These are phyloP conservation scores for Psilocybe tampanensis DNA, from an alignment of 768 basidiomycete genomes.

Conservation along the genomic window DNA sequence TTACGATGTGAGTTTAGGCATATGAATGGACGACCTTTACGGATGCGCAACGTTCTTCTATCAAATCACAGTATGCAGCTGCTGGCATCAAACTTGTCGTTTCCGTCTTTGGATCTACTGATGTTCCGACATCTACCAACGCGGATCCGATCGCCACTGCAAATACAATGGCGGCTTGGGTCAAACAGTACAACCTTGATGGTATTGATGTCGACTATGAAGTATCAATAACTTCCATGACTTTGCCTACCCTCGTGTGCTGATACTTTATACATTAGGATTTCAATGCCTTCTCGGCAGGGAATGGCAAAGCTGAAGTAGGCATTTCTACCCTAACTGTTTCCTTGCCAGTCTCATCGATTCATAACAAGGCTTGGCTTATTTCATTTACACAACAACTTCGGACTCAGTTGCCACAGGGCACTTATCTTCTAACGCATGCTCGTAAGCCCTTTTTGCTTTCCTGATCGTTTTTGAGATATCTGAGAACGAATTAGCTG, in stretches of 20 bases:
- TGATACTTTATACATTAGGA: slow-evolving; percentile 41
- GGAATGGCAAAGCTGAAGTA: slow-evolving; percentile 55
- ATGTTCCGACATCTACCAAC: slow-evolving; percentile 56
- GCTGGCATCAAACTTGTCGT: slow-evolving; percentile 64
- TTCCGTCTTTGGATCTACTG: slow-evolving; percentile 61
- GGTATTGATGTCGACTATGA: slow-evolving; percentile 81
- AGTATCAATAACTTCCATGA: slow-evolving; percentile 26
- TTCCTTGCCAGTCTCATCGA: background rate
- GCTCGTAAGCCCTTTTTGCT: slow-evolving; percentile 42
- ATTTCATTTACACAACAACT: slow-evolving; percentile 55
- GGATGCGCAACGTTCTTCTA: slow-evolving; percentile 43
- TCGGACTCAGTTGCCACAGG: slow-evolving; percentile 48
- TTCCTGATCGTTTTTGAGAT: background rate
- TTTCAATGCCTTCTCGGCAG: slow-evolving; percentile 58
- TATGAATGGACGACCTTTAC: slow-evolving; percentile 54
- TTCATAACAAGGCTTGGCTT: slow-evolving; percentile 44
- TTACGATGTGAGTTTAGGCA: slow-evolving; percentile 32
- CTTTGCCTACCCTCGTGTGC: background rate
- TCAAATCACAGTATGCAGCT: slow-evolving; percentile 55
- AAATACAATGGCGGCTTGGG: slow-evolving; percentile 66
- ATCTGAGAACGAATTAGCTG: slow-evolving; percentile 34
- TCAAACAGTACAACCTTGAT: slow-evolving; percentile 61
- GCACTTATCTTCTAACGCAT: slow-evolving; percentile 54
- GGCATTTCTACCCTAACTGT: background rate
- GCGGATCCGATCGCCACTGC: slow-evolving; percentile 67